Conservation (phyloP, 805 yeast species). For the Wickerhamiella parazyma region DNA sequence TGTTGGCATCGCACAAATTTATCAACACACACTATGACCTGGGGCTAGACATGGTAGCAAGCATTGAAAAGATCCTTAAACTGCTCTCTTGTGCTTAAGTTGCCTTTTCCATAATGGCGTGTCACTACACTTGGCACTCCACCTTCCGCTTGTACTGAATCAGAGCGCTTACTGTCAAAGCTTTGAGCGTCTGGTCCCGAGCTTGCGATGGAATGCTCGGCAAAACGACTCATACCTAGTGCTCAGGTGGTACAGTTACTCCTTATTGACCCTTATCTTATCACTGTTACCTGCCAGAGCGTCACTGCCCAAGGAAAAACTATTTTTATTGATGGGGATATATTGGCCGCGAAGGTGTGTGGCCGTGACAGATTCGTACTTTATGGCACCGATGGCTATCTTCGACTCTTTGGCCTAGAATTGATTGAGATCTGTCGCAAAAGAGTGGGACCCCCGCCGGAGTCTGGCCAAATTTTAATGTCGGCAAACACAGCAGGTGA, state of each 20-base stretch:
- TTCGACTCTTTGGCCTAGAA: neutral
- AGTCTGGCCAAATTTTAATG: neutral
- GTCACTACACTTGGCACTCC: too few relatives aligned
- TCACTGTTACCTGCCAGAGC: constrained; percentile 4
- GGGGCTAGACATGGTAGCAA: too few relatives aligned
- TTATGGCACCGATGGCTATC: neutral
- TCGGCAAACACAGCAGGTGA: neutral
- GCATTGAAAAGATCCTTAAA: too few relatives aligned
- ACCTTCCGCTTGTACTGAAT: too few relatives aligned
- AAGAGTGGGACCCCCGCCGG: constrained; percentile 2
- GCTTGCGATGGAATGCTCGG: constrained; percentile 1
- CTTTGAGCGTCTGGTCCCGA: neutral
- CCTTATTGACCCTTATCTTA: constrained; percentile 2
- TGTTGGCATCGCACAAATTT: too few relatives aligned
- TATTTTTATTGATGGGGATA: neutral
- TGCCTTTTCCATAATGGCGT: too few relatives aligned
- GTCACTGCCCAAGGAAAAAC: neutral
- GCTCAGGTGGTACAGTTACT: constrained; percentile 1
- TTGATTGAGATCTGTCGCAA: neutral
- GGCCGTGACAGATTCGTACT: constrained; percentile 4
- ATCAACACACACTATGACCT: too few relatives aligned
- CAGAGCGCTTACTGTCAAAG: neutral
- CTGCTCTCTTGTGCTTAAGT: too few relatives aligned
- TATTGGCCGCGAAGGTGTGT: neutral
- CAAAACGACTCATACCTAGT: constrained; percentile 5